Base-by-base conservation (phyloP, 192 early-diverging fungal genomes). In the Coemansia sp. region DNA sequence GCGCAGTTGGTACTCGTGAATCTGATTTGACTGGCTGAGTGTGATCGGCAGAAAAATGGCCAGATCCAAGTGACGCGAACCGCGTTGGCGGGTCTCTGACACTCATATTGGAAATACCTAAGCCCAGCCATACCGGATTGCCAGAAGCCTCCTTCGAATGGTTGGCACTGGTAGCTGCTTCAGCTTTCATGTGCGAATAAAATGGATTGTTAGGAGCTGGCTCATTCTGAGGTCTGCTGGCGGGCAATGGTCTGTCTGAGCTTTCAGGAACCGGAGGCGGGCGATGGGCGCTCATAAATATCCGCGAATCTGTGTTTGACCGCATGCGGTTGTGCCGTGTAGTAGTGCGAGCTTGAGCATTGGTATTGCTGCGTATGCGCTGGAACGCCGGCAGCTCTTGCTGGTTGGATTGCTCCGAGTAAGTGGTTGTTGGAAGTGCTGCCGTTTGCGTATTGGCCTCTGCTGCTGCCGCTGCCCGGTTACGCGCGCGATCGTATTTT, bases 401-500 rank as follows among this genome's bases (percentile, higher is more conserved):
- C 57, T 66, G 68, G 11, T 42, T 53, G 5, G 74, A 78, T 16
- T 57, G 55, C n/a, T 55, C 51, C 36, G 74, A 64, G 20, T 78
- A 78, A 21, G 74, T 49, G 0, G 67, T 78, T 41, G 64, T 52
- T 16, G 61, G 63, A 10, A 15, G n/a, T 4, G 56, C 44, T 18
- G 43, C 18, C 31, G 44, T 35, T 59, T 20, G 16, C 26, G 4
- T 50, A 41, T 6, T 11, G 16, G 16, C 14, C 44, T 35, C 35
- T 36, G 8, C 21, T n/a, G 15, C 20, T 30, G 57, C 56, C 18
- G 15, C 20, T 30, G 57, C 56, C 18, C 61, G 67, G 2, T 47
- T 50, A 7, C 49, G 44, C 2, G 55, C 68, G 0, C 69, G 61
- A 37, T 69, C 80, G 54, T 86, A 81, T 50, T 88, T 86, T n/a